Conservation (phyloP, 352 stramenopile species). For the Phytophthora kernoviae region DNA sequence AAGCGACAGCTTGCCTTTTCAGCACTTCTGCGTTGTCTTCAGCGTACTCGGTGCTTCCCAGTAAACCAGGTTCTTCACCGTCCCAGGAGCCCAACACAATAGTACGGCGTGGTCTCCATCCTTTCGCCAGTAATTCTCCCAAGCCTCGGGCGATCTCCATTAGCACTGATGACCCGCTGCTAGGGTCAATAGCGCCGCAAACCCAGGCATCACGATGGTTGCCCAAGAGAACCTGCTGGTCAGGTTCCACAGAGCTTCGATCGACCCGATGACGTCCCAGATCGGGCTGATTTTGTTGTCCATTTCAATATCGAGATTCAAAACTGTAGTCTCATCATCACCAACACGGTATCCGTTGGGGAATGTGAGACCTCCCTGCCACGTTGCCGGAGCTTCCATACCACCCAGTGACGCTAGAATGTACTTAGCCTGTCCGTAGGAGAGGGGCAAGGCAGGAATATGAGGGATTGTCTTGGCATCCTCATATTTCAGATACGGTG, state of each 20-base stretch:
- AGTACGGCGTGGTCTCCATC: conserved; percentile 81
- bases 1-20: conserved; percentile 67
- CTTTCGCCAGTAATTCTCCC: conserved; percentile 58
- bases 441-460: conserved; percentile 62
- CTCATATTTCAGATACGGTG: conserved; percentile 45
- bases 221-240: conserved; percentile 82
- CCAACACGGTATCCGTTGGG: conserved; percentile 73
- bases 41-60: conserved; percentile 75
- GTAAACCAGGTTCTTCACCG: conserved; percentile 78
- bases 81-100: conserved; percentile 88
- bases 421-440: conserved; percentile 80
- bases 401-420: conserved; percentile 76
- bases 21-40: conserved; percentile 59
- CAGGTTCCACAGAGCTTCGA: conserved; percentile 59
- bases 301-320: conserved; percentile 71
- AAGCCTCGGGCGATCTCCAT: conserved; percentile 84
- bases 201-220: conserved; percentile 94
- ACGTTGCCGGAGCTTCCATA: conserved; percentile 49
- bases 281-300: conserved; percentile 82
- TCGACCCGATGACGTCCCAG: conserved; percentile 48
- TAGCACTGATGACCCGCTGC: conserved; percentile 77
- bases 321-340: conserved; percentile 57
- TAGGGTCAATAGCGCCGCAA: conserved; percentile 53
- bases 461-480: conserved; percentile 49
- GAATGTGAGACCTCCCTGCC: conserved; percentile 69